Evolutionary conservation across 768 basidiomycete species (phyloP).

Genomic region (Exidia glandulosa): DNA sequence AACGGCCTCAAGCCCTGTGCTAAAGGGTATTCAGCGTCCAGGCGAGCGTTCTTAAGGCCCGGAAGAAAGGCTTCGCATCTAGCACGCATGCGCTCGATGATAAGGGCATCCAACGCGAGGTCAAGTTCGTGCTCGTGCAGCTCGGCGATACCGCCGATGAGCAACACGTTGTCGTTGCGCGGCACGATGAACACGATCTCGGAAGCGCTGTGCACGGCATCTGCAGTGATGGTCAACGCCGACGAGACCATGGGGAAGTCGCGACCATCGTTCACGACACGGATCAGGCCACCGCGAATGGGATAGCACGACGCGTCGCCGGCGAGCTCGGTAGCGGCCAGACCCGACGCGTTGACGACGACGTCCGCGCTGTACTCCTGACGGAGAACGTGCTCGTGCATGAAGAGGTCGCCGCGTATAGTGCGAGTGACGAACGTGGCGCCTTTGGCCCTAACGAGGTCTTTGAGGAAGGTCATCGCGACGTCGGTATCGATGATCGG

Average conservation of each 20-base stretch:
- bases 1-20: slow-evolving; percentile 21
- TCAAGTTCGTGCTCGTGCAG: slow-evolving; percentile 15
- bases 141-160: slow-evolving; percentile 24
- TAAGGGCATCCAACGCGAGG: slow-evolving; percentile 17
- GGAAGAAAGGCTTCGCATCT: slow-evolving; percentile 20
- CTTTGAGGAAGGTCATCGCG: slow-evolving; percentile 24
- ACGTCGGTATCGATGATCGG: slow-evolving; percentile 28
- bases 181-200: slow-evolving; percentile 27
- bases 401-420: slow-evolving; percentile 22
- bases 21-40: slow-evolving; percentile 16
- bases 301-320: slow-evolving; percentile 25
- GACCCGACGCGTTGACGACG: slow-evolving; percentile 28
- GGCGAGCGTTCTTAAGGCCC: slow-evolving; percentile 16
- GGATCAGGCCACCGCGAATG: slow-evolving; percentile 26
- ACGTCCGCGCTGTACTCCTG: slow-evolving; percentile 17
- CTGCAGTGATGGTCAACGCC: slow-evolving; percentile 23
- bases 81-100: slow-evolving; percentile 20
- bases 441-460: slow-evolving; percentile 16
- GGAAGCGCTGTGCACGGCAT: slow-evolving; percentile 19
- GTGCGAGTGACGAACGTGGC: slow-evolving; percentile 18
- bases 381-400: slow-evolving; percentile 16
- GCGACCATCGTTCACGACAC: slow-evolving; percentile 25
- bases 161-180: slow-evolving; percentile 25
- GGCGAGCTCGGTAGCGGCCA: slow-evolving; percentile 21
- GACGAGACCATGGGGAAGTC: slow-evolving; percentile 24